These are phyloP conservation scores for Baudoinia panamericana DNA, from an alignment of 495 filamentous ascomycete genomes.

Conservation along the genomic window DNA sequence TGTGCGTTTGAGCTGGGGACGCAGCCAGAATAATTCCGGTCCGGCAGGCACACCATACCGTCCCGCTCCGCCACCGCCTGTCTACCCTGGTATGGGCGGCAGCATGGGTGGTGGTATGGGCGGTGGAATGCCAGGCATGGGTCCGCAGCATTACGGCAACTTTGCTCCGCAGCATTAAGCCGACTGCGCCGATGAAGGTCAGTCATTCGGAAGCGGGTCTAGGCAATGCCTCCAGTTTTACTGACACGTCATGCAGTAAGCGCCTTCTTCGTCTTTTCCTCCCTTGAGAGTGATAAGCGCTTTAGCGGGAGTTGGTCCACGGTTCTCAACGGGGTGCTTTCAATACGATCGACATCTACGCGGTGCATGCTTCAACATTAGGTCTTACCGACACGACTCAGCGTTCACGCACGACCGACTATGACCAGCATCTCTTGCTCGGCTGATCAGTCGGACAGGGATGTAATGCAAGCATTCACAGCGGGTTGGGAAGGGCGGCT, in stretches of 20 bases:
- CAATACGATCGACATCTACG: no score
- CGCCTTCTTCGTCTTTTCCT: constrained; percentile 5
- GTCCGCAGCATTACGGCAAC: constrained; percentile 54
- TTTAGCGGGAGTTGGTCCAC: constrained; percentile 5
- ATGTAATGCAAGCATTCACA: no score
- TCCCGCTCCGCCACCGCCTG: constrained; percentile 81
- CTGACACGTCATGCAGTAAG: constrained; percentile 5
- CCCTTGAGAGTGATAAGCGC: constrained; percentile 9
- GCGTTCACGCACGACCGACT: no score
- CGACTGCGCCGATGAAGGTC: constrained; percentile 65
- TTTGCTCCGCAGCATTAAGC: constrained; percentile 57
- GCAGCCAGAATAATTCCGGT: constrained; percentile 97
- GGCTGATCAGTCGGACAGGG: no score
- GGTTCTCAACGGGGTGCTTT: no score
- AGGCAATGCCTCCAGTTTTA: background rate
- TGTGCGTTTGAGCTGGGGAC: constrained; percentile 92
- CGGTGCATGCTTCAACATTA: no score
- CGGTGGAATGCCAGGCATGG: constrained; percentile 23
- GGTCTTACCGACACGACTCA: no score
- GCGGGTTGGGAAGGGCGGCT: no score
- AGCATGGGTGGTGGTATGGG: constrained; percentile 14
- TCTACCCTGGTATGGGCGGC: constrained; percentile 77
- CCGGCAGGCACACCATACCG: constrained; percentile 94
- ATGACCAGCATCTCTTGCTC: no score
- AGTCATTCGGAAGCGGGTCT: constrained; percentile 21